phyloP scores from a whole-genome alignment of 179 eudicot genomes.

The Corrigiola litoralis region DNA sequence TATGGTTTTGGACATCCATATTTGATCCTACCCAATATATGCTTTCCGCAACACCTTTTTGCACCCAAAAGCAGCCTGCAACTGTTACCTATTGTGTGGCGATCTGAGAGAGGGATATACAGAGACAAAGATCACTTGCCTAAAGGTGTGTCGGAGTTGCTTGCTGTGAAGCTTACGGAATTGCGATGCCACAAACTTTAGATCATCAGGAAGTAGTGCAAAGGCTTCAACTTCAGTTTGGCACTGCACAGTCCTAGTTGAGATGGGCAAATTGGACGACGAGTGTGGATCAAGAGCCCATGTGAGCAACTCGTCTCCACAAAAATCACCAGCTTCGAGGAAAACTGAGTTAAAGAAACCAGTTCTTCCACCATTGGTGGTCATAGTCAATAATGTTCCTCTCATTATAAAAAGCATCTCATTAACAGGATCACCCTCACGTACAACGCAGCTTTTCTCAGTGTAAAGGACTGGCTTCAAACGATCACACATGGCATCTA shows the following conservation, averaged over 20 bases:
- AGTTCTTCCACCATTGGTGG: slow-evolving; percentile 74
- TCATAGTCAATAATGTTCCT: slow-evolving; percentile 56
- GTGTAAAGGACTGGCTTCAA: slow-evolving; percentile 64
- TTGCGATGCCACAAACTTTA: slow-evolving; percentile 59
- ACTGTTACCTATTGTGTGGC: neutral
- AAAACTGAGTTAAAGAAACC: slow-evolving; percentile 58
- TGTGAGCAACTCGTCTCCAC: slow-evolving; percentile 74
- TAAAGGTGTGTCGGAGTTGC: slow-evolving; percentile 64
- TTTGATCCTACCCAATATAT: too few species aligned
- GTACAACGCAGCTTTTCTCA: slow-evolving; percentile 44
- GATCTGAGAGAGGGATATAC: neutral
- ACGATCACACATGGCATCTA: slow-evolving; percentile 66
- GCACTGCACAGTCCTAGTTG: slow-evolving; percentile 61
- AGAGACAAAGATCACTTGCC: slow-evolving; percentile 22
- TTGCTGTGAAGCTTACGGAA: slow-evolving; percentile 65
- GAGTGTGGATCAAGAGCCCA: slow-evolving; percentile 75
- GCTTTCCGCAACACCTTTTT: neutral
- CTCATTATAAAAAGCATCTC: slow-evolving; percentile 76
- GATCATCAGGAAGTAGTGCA: slow-evolving; percentile 56
- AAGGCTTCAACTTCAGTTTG: slow-evolving; percentile 67
- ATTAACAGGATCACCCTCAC: slow-evolving; percentile 76
- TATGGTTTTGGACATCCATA: too few species aligned
- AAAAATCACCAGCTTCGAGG: slow-evolving; percentile 58
- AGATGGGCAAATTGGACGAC: slow-evolving; percentile 53
- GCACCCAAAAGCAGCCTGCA: neutral